These are phyloP conservation scores for Globisporangium solare DNA, from an alignment of 352 stramenopile genomes.

Conservation along the genomic window DNA sequence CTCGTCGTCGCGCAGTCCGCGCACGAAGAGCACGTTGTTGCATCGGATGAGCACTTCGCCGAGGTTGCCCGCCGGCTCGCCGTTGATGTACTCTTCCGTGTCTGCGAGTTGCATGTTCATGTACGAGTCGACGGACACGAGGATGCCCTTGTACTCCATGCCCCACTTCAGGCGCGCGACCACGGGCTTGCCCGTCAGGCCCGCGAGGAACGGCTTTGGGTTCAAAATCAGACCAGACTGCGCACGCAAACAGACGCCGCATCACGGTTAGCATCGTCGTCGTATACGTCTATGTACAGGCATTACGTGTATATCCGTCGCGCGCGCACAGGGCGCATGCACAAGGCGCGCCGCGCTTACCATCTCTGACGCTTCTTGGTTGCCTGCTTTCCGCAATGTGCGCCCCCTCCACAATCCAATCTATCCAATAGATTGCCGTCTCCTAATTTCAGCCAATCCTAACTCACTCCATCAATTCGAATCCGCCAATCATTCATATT, in stretches of 20 bases:
- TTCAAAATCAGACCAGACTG: slow-evolving; percentile 90
- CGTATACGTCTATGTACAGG: neutral
- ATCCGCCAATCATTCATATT: neutral
- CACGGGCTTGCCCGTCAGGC: slow-evolving; percentile 93
- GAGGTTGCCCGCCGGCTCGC: slow-evolving; percentile 94
- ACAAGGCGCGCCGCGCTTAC: slow-evolving; percentile 5
- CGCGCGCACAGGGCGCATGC: neutral
- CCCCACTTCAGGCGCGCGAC: slow-evolving; percentile 99
- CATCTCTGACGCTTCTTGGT: slow-evolving; percentile 6
- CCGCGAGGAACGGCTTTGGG: slow-evolving; percentile 94
- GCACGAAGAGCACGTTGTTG: slow-evolving; percentile 99
- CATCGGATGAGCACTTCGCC: slow-evolving; percentile 98
- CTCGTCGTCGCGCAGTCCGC: slow-evolving; percentile 45
- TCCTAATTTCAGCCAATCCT: slow-evolving; percentile 5
- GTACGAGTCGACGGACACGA: slow-evolving; percentile 96
- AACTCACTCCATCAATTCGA: too few relatives aligned
- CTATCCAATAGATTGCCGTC: slow-evolving; percentile 7
- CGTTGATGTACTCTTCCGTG: slow-evolving; percentile 98
- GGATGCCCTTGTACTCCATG: slow-evolving; percentile 97
- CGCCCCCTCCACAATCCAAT: slow-evolving; percentile 5
- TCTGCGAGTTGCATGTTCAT: slow-evolving; percentile 98
- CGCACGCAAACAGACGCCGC: neutral
- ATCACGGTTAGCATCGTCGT: neutral
- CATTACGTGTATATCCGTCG: neutral
- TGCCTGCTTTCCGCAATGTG: slow-evolving; percentile 2